Conservation (phyloP, 345 rosid genomes). For the Brassica rapa region DNA sequence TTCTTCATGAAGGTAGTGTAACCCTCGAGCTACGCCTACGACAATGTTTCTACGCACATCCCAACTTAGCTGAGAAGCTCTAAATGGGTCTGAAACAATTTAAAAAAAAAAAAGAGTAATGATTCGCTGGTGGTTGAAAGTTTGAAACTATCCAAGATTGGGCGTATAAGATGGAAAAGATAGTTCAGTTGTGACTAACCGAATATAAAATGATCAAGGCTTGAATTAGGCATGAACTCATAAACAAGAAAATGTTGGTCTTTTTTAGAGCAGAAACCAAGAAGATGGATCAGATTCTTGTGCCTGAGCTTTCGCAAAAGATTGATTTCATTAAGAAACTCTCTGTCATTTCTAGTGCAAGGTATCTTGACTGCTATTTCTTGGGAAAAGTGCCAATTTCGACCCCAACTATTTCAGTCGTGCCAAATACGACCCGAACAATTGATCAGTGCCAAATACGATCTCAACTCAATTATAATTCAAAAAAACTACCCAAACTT, state of each 20-base stretch:
- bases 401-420: no score
- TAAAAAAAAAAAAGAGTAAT: not conserved
- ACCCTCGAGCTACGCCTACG: slow-evolving; percentile 32
- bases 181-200: slow-evolving; percentile 33
- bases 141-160: not conserved
- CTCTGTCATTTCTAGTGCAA: not conserved
- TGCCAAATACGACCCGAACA: no score
- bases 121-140: not conserved
- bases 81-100: slow-evolving; percentile 6
- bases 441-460: no score
- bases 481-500: no score
- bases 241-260: slow-evolving; percentile 52
- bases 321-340: slow-evolving; percentile 29
- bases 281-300: slow-evolving; percentile 55
- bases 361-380: slow-evolving; percentile 50
- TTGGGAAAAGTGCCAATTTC: not conserved
- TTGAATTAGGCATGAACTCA: slow-evolving; percentile 61
- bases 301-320: slow-evolving; percentile 56
- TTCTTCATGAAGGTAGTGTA: slow-evolving; percentile 30
- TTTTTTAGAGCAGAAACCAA: slow-evolving; percentile 51
- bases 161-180: not conserved
- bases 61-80: slow-evolving; percentile 29
- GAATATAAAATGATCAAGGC: slow-evolving; percentile 48
- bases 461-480: no score
- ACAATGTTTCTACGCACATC: slow-evolving; percentile 29